Conservation (phyloP, 2,329 filamentous ascomycete genomes). For the Ophiocordyceps polyrhachis-furcata region DNA sequence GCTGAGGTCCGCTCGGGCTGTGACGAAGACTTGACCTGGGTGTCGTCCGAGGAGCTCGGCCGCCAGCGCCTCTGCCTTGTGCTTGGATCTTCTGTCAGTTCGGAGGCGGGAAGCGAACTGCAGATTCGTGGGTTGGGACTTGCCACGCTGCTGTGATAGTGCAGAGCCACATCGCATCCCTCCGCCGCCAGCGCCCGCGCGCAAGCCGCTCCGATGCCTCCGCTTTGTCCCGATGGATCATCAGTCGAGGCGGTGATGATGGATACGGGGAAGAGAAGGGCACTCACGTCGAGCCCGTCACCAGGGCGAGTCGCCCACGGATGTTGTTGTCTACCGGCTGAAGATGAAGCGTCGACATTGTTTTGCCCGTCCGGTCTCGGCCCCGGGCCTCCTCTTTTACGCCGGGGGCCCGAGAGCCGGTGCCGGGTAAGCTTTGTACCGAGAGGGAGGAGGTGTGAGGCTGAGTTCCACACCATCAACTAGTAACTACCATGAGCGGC, state of each 20-base stretch:
- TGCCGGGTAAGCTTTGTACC: too few relatives aligned
- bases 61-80: constrained; percentile 13
- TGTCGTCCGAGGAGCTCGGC: constrained; percentile 8
- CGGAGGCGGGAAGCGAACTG: not conserved
- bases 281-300: constrained; percentile 14
- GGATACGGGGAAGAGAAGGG: not conserved
- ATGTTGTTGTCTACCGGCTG: constrained; percentile 8
- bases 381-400: too few relatives aligned
- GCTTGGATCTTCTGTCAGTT: constrained; percentile 5
- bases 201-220: constrained; percentile 16
- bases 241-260: not conserved
- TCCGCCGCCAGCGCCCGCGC: constrained; percentile 14
- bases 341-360: constrained; percentile 7
- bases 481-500: too few relatives aligned
- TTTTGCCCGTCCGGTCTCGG: not conserved
- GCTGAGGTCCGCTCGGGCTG: constrained; percentile 10
- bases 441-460: too few relatives aligned
- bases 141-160: constrained; percentile 16
- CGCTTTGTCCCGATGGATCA: constrained; percentile 6
- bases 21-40: constrained; percentile 11
- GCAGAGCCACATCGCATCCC: constrained; percentile 16
- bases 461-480: too few relatives aligned
- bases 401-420: too few relatives aligned
- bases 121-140: not conserved
- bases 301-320: constrained; percentile 12